Conservation (phyloP, 2,329 filamentous ascomycete genomes). For the Emmonsia crescens region DNA sequence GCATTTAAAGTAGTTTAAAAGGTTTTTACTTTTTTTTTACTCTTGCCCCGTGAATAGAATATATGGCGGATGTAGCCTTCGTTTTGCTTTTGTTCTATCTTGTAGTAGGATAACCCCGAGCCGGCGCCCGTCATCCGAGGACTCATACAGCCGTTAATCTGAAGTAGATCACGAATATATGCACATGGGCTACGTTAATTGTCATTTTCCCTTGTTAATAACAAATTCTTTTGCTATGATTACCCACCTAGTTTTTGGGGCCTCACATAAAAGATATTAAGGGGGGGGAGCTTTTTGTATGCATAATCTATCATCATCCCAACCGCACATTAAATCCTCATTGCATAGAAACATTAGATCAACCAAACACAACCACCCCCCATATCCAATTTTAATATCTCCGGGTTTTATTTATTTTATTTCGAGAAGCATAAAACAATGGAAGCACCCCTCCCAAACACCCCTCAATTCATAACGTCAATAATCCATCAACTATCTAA, state of each 20-base stretch:
- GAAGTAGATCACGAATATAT: background rate
- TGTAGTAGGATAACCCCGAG: background rate
- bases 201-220: background rate
- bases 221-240: background rate
- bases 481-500: background rate
- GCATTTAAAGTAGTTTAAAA: background rate
- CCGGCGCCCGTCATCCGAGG: background rate
- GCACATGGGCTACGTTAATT: background rate
- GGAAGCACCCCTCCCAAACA: background rate
- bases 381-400: background rate
- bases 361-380: background rate
- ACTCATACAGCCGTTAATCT: background rate
- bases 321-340: too few species aligned
- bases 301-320: background rate
- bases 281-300: background rate
- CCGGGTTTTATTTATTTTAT: background rate
- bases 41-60: background rate
- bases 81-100: background rate
- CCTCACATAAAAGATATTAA: background rate
- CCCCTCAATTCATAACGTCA: conserved; percentile 4
- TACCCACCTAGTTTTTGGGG: background rate
- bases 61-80: background rate
- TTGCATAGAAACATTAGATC: too few species aligned
- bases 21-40: background rate
- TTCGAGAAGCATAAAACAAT: background rate